A percentile compares a stretch with the other conserved stretches of the same genome.
phyloP scores from a whole-genome alignment of 108 stramenopile species.

The Asterionellopsis glacialis region DNA sequence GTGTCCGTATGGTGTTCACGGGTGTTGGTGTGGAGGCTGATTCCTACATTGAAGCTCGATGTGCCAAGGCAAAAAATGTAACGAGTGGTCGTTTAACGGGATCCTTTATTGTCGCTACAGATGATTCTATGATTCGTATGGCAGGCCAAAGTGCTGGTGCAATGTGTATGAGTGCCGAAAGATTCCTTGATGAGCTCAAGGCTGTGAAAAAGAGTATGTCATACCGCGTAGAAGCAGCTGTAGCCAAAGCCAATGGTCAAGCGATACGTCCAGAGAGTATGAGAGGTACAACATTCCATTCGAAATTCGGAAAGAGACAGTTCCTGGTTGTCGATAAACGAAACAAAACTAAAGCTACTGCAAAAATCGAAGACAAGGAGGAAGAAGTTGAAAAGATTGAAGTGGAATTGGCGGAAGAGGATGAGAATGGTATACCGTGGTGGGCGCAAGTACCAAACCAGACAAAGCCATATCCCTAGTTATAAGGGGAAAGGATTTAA shows the following conservation, averaged over 20 bases:
- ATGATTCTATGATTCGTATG: conserved; percentile 76
- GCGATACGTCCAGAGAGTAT: conserved; percentile 57
- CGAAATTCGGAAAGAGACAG: conserved; percentile 40
- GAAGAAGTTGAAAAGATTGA: not conserved
- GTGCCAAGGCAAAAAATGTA: conserved; percentile 62
- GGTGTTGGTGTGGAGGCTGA: conserved; percentile 73
- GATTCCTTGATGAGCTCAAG: conserved; percentile 78
- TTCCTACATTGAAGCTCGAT: conserved; percentile 71
- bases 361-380: conserved; percentile 10
- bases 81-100: conserved; percentile 62
- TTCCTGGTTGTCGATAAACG: conserved; percentile 66
- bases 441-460: conserved; percentile 5
- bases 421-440: conserved; percentile 9
- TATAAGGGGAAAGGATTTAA: not conserved
- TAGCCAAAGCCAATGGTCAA: conserved; percentile 64
- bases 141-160: conserved; percentile 70
- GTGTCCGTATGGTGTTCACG: conserved; percentile 63
- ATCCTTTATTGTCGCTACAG: conserved; percentile 67
- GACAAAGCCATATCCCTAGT: not conserved
- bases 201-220: conserved; percentile 59
- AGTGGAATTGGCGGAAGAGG: not conserved
- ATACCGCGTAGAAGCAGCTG: conserved; percentile 71
- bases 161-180: conserved; percentile 63
- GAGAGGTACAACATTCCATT: conserved; percentile 28
- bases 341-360: conserved; percentile 27